Conservation (phyloP, 2,329 filamentous ascomycete genomes). For the Monascus ruber region DNA sequence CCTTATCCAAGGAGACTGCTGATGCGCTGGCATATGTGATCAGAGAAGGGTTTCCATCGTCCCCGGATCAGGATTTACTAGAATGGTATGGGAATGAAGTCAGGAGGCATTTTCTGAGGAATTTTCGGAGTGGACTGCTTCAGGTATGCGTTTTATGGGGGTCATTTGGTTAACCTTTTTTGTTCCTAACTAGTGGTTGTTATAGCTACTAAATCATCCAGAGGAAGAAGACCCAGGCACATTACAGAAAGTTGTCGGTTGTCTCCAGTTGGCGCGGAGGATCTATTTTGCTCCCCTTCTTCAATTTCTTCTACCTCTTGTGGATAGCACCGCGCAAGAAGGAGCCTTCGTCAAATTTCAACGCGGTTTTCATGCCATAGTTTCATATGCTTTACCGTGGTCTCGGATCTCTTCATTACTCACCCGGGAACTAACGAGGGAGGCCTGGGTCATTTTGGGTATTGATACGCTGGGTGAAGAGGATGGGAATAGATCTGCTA, state of each 20-base stretch:
- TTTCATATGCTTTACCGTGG: slow-evolving; percentile 37
- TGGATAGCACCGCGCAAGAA: slow-evolving; percentile 16
- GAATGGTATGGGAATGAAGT: slow-evolving; percentile 35
- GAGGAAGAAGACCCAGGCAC: slow-evolving; percentile 10
- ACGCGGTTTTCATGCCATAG: slow-evolving; percentile 35
- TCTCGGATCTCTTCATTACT: slow-evolving; percentile 32
- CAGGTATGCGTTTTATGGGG: slow-evolving; percentile 15
- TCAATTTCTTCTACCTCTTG: slow-evolving; percentile 20
- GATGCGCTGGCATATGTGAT: slow-evolving; percentile 25
- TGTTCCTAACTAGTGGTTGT: too few species aligned
- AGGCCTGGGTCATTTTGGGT: slow-evolving; percentile 32
- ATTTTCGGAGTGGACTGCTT: slow-evolving; percentile 22
- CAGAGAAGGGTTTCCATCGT: slow-evolving; percentile 6
- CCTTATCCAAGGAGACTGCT: slow-evolving; percentile 16
- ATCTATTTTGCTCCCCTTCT: slow-evolving; percentile 28
- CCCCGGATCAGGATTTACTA: slow-evolving; percentile 18
- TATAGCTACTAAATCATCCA: slow-evolving; percentile 14
- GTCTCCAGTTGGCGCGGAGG: slow-evolving; percentile 22
- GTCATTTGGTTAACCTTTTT: too few species aligned
- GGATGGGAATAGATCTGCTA: slow-evolving; percentile 7
- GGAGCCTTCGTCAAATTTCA: slow-evolving; percentile 26
- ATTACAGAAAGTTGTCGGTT: slow-evolving; percentile 22
- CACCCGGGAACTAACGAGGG: slow-evolving; percentile 33
- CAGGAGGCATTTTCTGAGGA: slow-evolving; percentile 30
- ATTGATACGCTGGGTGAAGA: slow-evolving; percentile 20